Evolutionary conservation across 2,329 filamentous ascomycete genomes (phyloP).

Genomic region (Stenocarpella maydis): DNA sequence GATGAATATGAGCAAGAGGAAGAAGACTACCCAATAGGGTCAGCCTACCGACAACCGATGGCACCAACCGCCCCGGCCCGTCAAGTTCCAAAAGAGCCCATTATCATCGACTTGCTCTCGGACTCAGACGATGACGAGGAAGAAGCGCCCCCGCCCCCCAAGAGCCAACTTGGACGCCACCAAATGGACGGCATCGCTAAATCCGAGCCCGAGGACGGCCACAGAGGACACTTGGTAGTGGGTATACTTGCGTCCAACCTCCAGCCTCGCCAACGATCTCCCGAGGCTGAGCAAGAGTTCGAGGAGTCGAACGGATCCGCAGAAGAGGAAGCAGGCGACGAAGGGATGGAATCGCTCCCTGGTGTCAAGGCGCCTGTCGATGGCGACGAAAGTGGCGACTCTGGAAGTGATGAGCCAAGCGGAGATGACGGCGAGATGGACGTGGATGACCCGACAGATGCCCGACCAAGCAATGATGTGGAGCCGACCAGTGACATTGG

Average conservation of each 20-base stretch:
- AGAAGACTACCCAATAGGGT: conserved; percentile 31
- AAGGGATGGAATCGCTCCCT: background rate
- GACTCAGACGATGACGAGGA: conserved; percentile 53
- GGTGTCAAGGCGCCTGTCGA: background rate
- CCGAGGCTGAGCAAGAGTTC: background rate
- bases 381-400: conserved; percentile 6
- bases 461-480: conserved; percentile 1
- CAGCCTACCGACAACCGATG: conserved; percentile 2
- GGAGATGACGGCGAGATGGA: conserved; percentile 28
- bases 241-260: background rate
- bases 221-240: background rate
- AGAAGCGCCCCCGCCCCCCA: conserved; percentile 18
- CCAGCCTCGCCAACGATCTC: background rate
- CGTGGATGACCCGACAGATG: conserved; percentile 32
- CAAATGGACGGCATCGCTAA: conserved; percentile 16
- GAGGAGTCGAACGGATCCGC: background rate
- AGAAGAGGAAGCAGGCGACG: conserved; percentile 11
- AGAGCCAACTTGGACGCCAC: conserved; percentile 3
- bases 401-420: conserved; percentile 1
- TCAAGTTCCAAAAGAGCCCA: conserved; percentile 44
- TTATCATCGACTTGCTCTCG: conserved; percentile 57
- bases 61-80: conserved; percentile 26
- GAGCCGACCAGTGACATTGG: background rate
- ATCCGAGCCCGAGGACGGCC: background rate
- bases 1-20: conserved; percentile 41